These are phyloP conservation scores for Candida sanyaensis DNA, from an alignment of 1,139 yeast species.

Conservation along the genomic window DNA sequence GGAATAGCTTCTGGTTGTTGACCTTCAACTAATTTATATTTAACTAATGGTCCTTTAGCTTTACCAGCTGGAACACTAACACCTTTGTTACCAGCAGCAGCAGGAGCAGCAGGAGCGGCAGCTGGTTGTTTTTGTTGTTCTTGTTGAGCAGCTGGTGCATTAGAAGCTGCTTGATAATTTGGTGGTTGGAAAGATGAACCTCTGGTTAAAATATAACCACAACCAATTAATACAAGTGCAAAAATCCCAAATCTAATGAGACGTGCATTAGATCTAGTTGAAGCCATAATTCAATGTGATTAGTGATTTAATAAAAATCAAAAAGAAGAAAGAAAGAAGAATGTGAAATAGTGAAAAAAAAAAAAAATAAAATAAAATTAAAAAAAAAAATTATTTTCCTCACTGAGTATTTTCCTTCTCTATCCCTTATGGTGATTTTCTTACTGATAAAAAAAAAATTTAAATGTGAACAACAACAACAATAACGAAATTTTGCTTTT, in stretches of 20 bases:
- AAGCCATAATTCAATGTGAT: constrained; percentile 21
- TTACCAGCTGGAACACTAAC: constrained; percentile 10
- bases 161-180: constrained; percentile 4
- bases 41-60: constrained; percentile 11
- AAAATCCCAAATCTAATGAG: constrained; percentile 60
- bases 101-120: no score
- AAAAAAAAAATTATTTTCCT: neutral
- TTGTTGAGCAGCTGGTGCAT: constrained; percentile 17
- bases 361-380: neutral
- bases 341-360: neutral
- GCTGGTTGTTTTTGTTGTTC: constrained; percentile 10
- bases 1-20: constrained; percentile 13
- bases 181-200: constrained; percentile 52
- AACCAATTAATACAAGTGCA: constrained; percentile 55
- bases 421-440: no score
- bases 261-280: constrained; percentile 62
- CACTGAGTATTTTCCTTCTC: no score
- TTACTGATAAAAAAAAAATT: no score
- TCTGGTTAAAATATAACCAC: constrained; percentile 61
- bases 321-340: neutral
- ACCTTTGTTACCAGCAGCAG: constrained; percentile 11
- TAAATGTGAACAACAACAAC: neutral
- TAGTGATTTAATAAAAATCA: neutral
- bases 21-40: constrained; percentile 12
- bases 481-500: neutral